phyloP scores from a whole-genome alignment of 169 alveolate species.

The Neospora caninum region DNA sequence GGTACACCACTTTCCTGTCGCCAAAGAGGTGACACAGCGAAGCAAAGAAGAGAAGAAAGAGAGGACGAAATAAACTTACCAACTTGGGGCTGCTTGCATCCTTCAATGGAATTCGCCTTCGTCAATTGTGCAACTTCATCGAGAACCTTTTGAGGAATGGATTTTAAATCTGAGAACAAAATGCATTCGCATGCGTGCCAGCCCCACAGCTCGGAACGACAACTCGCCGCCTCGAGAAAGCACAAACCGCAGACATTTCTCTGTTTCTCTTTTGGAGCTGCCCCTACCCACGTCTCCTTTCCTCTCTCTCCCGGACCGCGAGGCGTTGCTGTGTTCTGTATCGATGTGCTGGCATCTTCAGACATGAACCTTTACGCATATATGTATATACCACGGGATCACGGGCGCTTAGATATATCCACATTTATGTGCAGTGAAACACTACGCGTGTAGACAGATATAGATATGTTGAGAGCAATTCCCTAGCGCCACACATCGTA shows the following conservation, averaged over 20 bases:
- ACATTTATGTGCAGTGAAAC: not conserved
- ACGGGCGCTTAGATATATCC: not conserved
- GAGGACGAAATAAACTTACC: not conserved
- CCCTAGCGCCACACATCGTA: not conserved
- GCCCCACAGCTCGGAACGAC: not conserved
- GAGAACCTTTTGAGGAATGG: slow-evolving; percentile 46
- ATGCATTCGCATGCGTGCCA: too few species aligned
- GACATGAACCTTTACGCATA: not conserved
- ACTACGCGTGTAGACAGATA: too few species aligned
- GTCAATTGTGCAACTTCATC: slow-evolving; percentile 77
- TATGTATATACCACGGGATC: not conserved
- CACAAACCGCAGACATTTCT: not conserved
- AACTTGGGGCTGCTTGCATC: slow-evolving; percentile 70
- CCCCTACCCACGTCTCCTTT: not conserved
- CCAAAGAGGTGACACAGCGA: not conserved
- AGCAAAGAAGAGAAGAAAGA: not conserved
- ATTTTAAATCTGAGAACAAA: slow-evolving; percentile 11
- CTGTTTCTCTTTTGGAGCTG: not conserved
- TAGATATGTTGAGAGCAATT: not conserved
- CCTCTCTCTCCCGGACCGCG: too few species aligned
- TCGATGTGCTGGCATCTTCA: not conserved
- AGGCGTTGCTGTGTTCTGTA: too few species aligned
- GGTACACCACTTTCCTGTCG: not conserved
- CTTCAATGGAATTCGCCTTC: slow-evolving; percentile 73
- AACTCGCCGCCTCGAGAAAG: not conserved